Evolutionary conservation across 371 early-diverging fungal species (phyloP).

Genomic region (Rhizopus delemar): DNA sequence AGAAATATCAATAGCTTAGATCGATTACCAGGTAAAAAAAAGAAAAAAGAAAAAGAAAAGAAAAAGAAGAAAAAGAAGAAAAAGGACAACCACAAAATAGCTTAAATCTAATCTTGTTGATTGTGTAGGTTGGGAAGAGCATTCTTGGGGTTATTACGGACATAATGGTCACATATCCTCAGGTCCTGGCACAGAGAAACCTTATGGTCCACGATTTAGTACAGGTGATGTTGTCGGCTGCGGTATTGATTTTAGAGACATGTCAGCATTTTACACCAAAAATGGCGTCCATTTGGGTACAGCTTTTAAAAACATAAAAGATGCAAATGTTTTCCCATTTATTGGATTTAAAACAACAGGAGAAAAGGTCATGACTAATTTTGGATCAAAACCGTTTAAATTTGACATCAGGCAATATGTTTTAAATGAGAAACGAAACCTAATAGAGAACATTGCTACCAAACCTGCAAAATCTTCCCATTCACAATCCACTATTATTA

Average conservation of each 20-base stretch:
- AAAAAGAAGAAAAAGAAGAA: not conserved
- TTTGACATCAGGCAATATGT: conserved; percentile 84
- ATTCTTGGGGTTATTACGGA: conserved; percentile 88
- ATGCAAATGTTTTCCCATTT: conserved; percentile 68
- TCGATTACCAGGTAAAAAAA: conserved; percentile 75
- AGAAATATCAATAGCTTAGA: conserved; percentile 52
- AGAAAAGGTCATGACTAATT: conserved; percentile 84
- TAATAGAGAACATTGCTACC: not conserved
- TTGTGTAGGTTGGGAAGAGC: conserved; percentile 70
- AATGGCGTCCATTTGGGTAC: conserved; percentile 83
- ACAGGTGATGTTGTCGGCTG: conserved; percentile 94
- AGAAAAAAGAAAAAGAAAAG: not conserved
- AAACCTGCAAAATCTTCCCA: conserved; percentile 4
- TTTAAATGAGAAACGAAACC: conserved; percentile 11
- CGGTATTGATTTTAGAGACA: conserved; percentile 79
- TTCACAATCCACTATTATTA: not conserved
- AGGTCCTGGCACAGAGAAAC: conserved; percentile 75
- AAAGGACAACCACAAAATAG: not conserved
- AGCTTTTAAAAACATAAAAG: conserved; percentile 36
- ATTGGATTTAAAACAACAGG: conserved; percentile 87
- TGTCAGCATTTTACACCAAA: conserved; percentile 84
- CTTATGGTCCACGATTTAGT: conserved; percentile 87
- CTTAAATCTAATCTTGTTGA: too few relatives aligned
- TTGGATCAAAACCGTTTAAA: conserved; percentile 80
- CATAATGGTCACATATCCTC: conserved; percentile 89